These are phyloP conservation scores for Diversispora eburnea DNA, from an alignment of 192 early-diverging fungal genomes.

Conservation along the genomic window DNA sequence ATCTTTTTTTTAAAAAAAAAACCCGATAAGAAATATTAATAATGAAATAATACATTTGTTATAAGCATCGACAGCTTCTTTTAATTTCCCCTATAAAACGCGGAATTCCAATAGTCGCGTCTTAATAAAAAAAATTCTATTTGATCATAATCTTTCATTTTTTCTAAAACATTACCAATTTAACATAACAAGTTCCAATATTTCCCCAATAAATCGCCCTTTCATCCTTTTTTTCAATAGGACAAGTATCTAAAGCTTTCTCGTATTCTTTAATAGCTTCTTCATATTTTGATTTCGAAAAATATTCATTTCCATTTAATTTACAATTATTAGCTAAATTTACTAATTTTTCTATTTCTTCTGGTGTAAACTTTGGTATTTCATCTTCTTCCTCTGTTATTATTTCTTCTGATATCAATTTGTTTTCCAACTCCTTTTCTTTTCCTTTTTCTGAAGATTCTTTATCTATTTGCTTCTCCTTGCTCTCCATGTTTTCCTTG, in stretches of 20 bases:
- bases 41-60: constrained; percentile 13
- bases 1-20: background rate
- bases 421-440: too few relatives aligned
- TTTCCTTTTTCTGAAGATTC: too few relatives aligned
- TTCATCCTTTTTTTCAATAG: constrained; percentile 40
- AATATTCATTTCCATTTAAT: constrained; percentile 42
- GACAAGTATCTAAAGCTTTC: constrained; percentile 44
- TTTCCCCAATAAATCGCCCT: constrained; percentile 56
- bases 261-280: constrained; percentile 46
- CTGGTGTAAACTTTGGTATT: constrained; percentile 17
- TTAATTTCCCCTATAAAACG: constrained; percentile 33
- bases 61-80: constrained; percentile 42
- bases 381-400: background rate
- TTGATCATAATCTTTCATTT: background rate
- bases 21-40: constrained; percentile 4
- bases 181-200: constrained; percentile 64
- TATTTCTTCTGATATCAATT: too few relatives aligned
- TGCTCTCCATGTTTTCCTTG: too few relatives aligned
- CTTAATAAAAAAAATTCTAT: background rate
- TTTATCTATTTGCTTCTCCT: too few relatives aligned
- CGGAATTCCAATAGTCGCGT: background rate
- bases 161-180: constrained; percentile 37
- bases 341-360: constrained; percentile 37
- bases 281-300: constrained; percentile 41
- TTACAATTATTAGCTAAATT: constrained; percentile 49